Conservation (phyloP, 108 stramenopile species). For the Fragilariopsis cylindrus region DNA sequence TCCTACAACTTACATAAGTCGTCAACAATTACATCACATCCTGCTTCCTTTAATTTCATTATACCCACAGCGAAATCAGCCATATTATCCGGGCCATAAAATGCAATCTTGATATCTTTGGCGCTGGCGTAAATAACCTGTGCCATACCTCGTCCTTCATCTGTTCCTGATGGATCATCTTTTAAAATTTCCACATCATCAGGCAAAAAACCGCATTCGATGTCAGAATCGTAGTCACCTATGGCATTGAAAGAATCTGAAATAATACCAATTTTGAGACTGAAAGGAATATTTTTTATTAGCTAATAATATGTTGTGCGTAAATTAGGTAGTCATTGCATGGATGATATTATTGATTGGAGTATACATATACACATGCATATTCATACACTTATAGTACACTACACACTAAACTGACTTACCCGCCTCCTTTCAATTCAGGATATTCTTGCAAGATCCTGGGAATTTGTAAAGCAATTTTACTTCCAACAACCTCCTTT, state of each 20-base stretch:
- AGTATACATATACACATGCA: too few species aligned
- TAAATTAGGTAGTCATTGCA: too few species aligned
- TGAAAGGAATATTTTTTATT: too few species aligned
- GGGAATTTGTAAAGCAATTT: not conserved
- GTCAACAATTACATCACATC: conserved; percentile 27
- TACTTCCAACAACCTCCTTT: not conserved
- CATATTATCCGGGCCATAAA: too few species aligned
- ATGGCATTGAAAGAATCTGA: conserved; percentile 15
- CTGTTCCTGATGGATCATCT: too few species aligned
- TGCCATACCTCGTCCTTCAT: conserved; percentile 40
- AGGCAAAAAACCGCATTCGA: conserved; percentile 21
- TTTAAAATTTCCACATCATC: not conserved
- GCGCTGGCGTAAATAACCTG: conserved; percentile 22
- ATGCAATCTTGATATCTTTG: too few species aligned
- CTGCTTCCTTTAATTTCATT: not conserved
- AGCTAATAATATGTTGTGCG: too few species aligned
- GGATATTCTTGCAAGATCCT: not conserved
- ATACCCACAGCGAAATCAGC: too few species aligned
- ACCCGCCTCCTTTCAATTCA: not conserved
- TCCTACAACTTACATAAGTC: conserved; percentile 3
- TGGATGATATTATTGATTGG: too few species aligned
- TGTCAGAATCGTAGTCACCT: not conserved
- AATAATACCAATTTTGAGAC: conserved; percentile 28
- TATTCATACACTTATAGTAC: too few species aligned
- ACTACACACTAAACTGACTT: too few species aligned